phyloP scores from a whole-genome alignment of 1,284 basidiomycete species.

The Ganoderma lucidum region DNA sequence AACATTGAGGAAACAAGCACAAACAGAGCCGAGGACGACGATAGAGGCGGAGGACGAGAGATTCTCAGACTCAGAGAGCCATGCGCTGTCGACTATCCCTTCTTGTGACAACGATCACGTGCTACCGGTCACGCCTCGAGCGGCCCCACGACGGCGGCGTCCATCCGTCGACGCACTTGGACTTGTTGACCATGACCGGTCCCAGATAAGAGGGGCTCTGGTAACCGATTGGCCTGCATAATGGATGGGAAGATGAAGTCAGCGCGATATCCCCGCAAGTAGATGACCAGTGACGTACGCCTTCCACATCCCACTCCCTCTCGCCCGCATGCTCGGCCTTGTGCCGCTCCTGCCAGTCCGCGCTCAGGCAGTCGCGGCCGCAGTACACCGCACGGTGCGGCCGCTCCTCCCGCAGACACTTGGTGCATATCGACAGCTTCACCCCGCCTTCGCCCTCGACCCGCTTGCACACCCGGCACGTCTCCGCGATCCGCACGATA shows the following conservation, averaged over 20 bases:
- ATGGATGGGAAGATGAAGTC: background rate
- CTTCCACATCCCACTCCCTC: background rate
- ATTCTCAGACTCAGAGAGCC: background rate
- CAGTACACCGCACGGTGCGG: background rate
- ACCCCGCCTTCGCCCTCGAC: background rate
- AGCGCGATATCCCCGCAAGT: background rate
- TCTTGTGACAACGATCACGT: background rate
- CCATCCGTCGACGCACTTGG: background rate
- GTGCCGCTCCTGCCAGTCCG: background rate
- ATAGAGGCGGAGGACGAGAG: background rate
- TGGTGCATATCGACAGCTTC: conserved; percentile 3
- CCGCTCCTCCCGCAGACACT: conserved; percentile 3
- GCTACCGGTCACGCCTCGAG: background rate
- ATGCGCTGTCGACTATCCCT: too few species aligned
- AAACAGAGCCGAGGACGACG: background rate
- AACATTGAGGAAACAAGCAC: background rate
- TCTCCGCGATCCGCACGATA: background rate
- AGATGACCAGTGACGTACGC: background rate
- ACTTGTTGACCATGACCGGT: background rate
- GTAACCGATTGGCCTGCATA: background rate
- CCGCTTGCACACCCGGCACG: background rate
- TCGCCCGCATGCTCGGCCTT: background rate
- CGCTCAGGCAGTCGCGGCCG: background rate
- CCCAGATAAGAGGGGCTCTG: background rate
- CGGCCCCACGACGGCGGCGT: conserved; percentile 1